Evolutionary conservation across 2,329 filamentous ascomycete genomes (phyloP), one percentile per base, ranked within the genome.

Genomic region (Colletotrichum tanaceti): DNA sequence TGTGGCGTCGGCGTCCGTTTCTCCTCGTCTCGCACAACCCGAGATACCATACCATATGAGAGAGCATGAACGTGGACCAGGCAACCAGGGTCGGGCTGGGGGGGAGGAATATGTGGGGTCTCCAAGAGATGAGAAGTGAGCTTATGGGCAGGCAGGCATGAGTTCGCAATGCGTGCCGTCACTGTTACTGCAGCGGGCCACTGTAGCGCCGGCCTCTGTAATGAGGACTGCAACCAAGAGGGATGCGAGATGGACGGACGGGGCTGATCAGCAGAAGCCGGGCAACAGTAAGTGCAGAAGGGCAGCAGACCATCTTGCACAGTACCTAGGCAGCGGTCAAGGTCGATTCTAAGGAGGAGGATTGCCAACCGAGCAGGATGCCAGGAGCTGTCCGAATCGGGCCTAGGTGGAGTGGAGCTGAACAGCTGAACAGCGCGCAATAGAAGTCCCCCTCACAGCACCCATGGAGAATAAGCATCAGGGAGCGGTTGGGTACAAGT

Each of bases 171-270:
- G n/a, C 46, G 41, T 49, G 60, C 50, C 59, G 50, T 50, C 64
- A 57, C 50, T 63, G 32, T 50, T 58, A 57, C 50, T 63, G 58
- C 50, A 66, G 63, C 59, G 43, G 22, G 50, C 58, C 43, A n/a
- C 50, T 35, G 46, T 47, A 38, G 44, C 58, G 35, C 44, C 20
- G 28, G 28, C 28, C 58, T 32, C 49, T 24, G 18, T 32, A 38
- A 52, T 54, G n/a, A 68, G 35, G 57, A n/a, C 49, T 24, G 18
- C 22, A 38, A 52, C 43, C 16, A 68, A 24, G 57, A 61, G 55
- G 35, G 55, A 60, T 65, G 65, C 62, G 20, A 65, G 62, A 68
- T 68, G n/a, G 49, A 68, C 65, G 65, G 41, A 58, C 44, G 61
- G 47, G 65, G 32, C 54, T 43, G 53, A 41, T 43, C 54, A 20